phyloP scores from a whole-genome alignment of 805 yeast genomes.

The Yamadazyma sp. region DNA sequence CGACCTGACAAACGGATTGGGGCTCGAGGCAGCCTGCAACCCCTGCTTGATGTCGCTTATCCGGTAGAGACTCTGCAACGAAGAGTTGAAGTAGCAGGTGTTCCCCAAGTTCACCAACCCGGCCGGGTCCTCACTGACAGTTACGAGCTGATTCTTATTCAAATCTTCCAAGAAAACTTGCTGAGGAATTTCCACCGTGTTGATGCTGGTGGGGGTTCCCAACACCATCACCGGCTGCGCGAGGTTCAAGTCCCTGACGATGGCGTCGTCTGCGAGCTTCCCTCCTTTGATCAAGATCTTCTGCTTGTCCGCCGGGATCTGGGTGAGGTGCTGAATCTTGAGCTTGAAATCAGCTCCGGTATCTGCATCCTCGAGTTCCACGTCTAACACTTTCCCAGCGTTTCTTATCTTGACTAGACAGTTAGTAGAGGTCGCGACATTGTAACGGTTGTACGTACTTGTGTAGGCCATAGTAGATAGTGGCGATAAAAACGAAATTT shows the following conservation, averaged over 20 bases:
- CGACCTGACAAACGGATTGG: slow-evolving; percentile 26
- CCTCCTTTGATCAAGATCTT: slow-evolving; percentile 89
- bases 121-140: slow-evolving; percentile 50
- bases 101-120: slow-evolving; percentile 73
- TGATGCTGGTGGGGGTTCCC: slow-evolving; percentile 80
- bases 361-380: slow-evolving; percentile 48
- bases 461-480: slow-evolving; percentile 4
- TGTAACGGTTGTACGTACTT: slow-evolving; percentile 5
- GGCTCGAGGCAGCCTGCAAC: slow-evolving; percentile 15
- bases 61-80: slow-evolving; percentile 56
- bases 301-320: slow-evolving; percentile 86
- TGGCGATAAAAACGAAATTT: background rate
- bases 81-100: slow-evolving; percentile 74
- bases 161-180: slow-evolving; percentile 71
- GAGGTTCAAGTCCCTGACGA: slow-evolving; percentile 50
- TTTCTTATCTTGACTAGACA: slow-evolving; percentile 32
- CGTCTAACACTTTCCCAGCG: slow-evolving; percentile 43
- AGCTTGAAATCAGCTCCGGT: slow-evolving; percentile 65
- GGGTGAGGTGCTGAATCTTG: slow-evolving; percentile 69
- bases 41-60: slow-evolving; percentile 41
- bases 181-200: slow-evolving; percentile 50
- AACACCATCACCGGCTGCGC: slow-evolving; percentile 80
- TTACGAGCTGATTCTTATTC: slow-evolving; percentile 42
- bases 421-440: slow-evolving; percentile 6
- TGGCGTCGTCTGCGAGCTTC: slow-evolving; percentile 72